Base-by-base conservation (phyloP, 2,329 filamentous ascomycete species). In the Botryosphaeria dothidea region DNA sequence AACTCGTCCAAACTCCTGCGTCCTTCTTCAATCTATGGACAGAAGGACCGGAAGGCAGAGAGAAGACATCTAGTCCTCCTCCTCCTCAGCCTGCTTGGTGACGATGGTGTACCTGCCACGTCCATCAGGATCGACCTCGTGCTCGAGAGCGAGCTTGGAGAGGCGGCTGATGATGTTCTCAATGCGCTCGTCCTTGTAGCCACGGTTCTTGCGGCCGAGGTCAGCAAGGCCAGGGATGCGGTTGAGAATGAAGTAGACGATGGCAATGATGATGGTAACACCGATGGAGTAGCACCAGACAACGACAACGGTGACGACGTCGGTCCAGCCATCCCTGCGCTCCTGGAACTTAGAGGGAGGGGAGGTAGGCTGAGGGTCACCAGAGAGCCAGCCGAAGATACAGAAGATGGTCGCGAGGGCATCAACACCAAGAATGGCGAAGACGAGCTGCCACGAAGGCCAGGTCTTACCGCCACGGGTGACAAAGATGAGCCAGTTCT, bases 361-460 rank as follows among this genome's bases (percentile, higher is more conserved):
- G 71, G 78, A 75, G 70, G 79, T 77, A 36, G 76, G 75, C 69
- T 77, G 74, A 67, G 78, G 79, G 54, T 79, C 78, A 66, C 86
- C 87, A 48, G 84, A 85, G 70, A 92, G 81, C 89, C 90, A 92
- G 66, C 90, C 90, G 80, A 92, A 92, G 73, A 91, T 78, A 79
- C 84, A 86, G 85, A 92, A 92, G 73, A 92, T 82, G 65, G 90
- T 92, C 41, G 90, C 87, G 29, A 92, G 78, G 60, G 86, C 84
- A 76, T 92, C 90, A 73, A 92, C 90, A 75, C 85, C 83, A 70
- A 90, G 81, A 76, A 92, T 92, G 71, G 90, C 90, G 68, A 81
- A 82, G 67, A 92, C 83, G 62, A 92, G 82, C 79, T 92, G 89
- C 87, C 88, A 91, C 2, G 89, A 91, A 66, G 90, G 90, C 82